A percentile compares a stretch with the other conserved stretches of the same genome.
phyloP scores from a whole-genome alignment of 495 filamentous ascomycete species.

The Penicillium soppii region DNA sequence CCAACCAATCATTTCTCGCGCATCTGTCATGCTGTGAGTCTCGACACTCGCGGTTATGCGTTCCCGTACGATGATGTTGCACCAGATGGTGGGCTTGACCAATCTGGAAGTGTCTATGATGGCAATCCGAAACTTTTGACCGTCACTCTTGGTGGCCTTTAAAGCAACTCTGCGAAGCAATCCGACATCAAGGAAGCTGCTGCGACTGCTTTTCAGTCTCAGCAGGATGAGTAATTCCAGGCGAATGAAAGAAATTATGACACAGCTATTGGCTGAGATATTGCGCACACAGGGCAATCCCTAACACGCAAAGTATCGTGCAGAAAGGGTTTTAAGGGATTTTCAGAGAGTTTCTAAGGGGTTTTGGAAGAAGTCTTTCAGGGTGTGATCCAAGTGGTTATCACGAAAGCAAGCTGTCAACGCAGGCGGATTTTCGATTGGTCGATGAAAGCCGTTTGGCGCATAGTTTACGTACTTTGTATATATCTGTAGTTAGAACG shows the following conservation, averaged over 20 bases:
- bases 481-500: too few species aligned
- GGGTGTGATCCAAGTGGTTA: too few species aligned
- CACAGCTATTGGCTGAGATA: too few species aligned
- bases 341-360: too few species aligned
- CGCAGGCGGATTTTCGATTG: too few species aligned
- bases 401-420: too few species aligned
- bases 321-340: too few species aligned
- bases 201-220: neutral
- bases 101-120: conserved; percentile 63
- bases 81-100: conserved; percentile 54
- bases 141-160: conserved; percentile 59
- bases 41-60: conserved; percentile 67
- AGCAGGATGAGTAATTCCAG: neutral
- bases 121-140: conserved; percentile 55
- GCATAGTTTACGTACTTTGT: too few species aligned
- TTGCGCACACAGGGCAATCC: too few species aligned
- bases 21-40: conserved; percentile 61
- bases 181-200: neutral
- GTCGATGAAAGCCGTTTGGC: too few species aligned
- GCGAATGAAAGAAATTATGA: conserved; percentile 11
- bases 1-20: conserved; percentile 73
- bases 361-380: too few species aligned
- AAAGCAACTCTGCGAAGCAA: conserved; percentile 9
- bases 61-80: conserved; percentile 80
- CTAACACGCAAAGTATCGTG: too few species aligned